Evolutionary conservation across 2,329 filamentous ascomycete genomes (phyloP).

Genomic region (Epichloe elymi): DNA sequence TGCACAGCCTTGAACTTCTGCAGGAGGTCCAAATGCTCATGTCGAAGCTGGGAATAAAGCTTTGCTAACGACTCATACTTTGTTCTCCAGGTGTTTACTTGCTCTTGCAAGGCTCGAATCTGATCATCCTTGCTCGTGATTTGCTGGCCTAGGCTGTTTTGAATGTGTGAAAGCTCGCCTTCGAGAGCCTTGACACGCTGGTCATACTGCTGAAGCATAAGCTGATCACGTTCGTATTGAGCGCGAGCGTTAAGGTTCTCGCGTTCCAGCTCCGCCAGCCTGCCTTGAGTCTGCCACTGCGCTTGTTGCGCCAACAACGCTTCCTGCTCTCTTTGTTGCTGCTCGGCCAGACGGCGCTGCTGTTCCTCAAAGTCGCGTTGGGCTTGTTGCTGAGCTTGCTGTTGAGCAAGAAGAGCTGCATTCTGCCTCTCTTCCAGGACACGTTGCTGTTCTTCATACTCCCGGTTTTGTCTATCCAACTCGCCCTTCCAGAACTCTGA

Average conservation of each 20-base stretch:
- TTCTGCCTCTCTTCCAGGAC: slow-evolving; percentile 80
- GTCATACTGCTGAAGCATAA: slow-evolving; percentile 95
- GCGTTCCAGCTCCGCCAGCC: slow-evolving; percentile 87
- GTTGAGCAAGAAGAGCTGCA: slow-evolving; percentile 65
- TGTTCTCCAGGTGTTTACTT: slow-evolving; percentile 92
- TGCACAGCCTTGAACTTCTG: slow-evolving; percentile 96
- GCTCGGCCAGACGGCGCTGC: slow-evolving; percentile 73
- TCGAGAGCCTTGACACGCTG: slow-evolving; percentile 87
- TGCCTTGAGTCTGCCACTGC: slow-evolving; percentile 86
- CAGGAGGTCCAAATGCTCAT: slow-evolving; percentile 87
- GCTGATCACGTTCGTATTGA: slow-evolving; percentile 92
- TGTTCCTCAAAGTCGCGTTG: slow-evolving; percentile 96
- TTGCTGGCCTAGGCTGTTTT: slow-evolving; percentile 74
- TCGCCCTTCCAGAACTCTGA: slow-evolving; percentile 97
- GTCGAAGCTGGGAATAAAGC: slow-evolving; percentile 87
- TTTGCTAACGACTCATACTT: slow-evolving; percentile 97
- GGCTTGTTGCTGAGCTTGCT: slow-evolving; percentile 70
- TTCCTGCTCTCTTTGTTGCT: slow-evolving; percentile 83
- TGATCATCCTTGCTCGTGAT: slow-evolving; percentile 86
- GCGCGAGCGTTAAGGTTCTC: slow-evolving; percentile 90
- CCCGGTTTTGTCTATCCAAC: slow-evolving; percentile 77
- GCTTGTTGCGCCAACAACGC: slow-evolving; percentile 79
- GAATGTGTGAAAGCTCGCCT: slow-evolving; percentile 69
- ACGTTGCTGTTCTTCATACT: slow-evolving; percentile 89
- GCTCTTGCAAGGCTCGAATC: slow-evolving; percentile 82